phyloP scores from a whole-genome alignment of 2,329 filamentous ascomycete species.

The Stagonosporopsis cucurbitacearum region DNA sequence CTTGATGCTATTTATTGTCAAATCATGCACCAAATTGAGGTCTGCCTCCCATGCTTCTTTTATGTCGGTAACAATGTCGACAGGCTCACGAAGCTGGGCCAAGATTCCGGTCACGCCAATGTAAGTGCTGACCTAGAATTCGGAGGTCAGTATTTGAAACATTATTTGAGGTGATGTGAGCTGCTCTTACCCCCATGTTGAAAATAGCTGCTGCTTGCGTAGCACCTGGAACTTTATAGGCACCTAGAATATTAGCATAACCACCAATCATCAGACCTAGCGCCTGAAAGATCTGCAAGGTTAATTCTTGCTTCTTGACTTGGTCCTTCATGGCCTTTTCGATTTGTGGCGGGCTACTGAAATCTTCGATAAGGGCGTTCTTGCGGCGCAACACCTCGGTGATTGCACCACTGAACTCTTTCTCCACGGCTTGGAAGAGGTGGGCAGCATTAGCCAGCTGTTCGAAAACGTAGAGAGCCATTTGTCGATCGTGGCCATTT shows the following conservation, averaged over 20 bases:
- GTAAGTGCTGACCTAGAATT: background rate
- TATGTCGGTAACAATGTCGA: background rate
- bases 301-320: background rate
- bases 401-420: background rate
- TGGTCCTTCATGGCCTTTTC: background rate
- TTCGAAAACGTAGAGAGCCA: background rate
- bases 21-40: background rate
- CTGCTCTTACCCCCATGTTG: background rate
- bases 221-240: background rate
- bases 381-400: background rate
- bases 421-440: background rate
- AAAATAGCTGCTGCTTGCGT: background rate
- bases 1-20: background rate
- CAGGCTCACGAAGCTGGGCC: background rate
- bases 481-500: background rate
- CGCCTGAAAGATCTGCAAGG: background rate
- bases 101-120: background rate
- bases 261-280: background rate
- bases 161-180: background rate
- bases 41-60: background rate
- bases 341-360: background rate
- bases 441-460: background rate
- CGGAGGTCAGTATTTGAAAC: background rate
- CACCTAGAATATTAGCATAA: background rate
- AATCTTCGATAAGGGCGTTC: background rate